phyloP scores from a whole-genome alignment of 805 yeast species.

The Nakazawaea populi region DNA sequence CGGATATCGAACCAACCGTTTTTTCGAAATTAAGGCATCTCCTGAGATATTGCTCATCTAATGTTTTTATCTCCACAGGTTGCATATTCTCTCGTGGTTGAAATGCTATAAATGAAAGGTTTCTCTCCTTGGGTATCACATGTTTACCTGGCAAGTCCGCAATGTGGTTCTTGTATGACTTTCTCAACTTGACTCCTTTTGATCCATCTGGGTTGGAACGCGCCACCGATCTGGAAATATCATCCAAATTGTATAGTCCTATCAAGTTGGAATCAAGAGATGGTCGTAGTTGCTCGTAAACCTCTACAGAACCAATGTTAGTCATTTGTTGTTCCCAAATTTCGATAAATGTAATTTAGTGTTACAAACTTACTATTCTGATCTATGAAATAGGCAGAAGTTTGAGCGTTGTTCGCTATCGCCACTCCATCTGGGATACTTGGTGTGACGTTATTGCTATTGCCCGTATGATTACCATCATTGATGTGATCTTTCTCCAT shows the following conservation, averaged over 20 bases:
- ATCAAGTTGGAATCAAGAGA: conserved; percentile 73
- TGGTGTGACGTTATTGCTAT: background rate
- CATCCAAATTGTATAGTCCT: conserved; percentile 58
- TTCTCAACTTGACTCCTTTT: conserved; percentile 87
- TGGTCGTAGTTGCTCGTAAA: conserved; percentile 45
- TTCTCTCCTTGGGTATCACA: conserved; percentile 46
- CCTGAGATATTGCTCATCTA: conserved; percentile 43
- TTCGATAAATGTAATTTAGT: conserved; percentile 10
- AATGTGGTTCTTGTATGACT: conserved; percentile 92
- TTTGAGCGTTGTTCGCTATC: background rate
- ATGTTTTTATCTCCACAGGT: conserved; percentile 41
- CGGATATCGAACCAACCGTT: conserved; percentile 55
- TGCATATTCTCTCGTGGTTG: conserved; percentile 32
- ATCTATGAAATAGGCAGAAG: conserved; percentile 23
- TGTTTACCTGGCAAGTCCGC: conserved; percentile 80
- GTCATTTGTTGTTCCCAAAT: background rate
- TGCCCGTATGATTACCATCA: background rate
- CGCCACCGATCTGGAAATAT: conserved; percentile 74
- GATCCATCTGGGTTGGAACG: conserved; percentile 84
- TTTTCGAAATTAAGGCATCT: conserved; percentile 54
- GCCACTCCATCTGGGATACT: background rate
- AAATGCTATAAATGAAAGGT: conserved; percentile 31
- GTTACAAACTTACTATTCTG: conserved; percentile 16
- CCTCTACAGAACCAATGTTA: conserved; percentile 15
- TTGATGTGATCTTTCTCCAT: background rate